Conservation (phyloP, 1,284 basidiomycete species). For the Apiotrichum mycotoxinovorans region DNA sequence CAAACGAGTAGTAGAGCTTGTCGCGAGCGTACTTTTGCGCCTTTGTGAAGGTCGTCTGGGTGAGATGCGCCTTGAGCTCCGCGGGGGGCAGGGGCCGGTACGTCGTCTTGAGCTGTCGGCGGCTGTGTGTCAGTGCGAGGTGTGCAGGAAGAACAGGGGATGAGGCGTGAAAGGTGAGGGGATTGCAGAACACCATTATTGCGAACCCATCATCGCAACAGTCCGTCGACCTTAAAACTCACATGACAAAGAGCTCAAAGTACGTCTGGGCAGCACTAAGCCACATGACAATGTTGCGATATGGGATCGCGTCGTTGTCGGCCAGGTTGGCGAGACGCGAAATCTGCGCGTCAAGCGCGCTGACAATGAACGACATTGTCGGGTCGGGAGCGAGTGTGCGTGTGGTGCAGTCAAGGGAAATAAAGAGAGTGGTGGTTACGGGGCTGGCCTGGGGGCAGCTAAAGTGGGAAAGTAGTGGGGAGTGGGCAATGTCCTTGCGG, state of each 20-base stretch:
- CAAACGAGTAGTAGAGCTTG: constrained; percentile 80
- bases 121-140: constrained; percentile 16
- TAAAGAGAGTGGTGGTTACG: neutral
- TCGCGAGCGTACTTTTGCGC: constrained; percentile 87
- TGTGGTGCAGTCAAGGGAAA: no score
- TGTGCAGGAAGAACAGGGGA: no score
- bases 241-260: constrained; percentile 41
- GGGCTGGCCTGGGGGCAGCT: no score
- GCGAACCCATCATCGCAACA: neutral
- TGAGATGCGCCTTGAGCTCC: constrained; percentile 69
- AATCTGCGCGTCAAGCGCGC: constrained; percentile 28
- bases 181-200: neutral
- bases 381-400: no score
- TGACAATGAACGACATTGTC: constrained; percentile 20
- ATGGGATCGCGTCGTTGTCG: constrained; percentile 38
- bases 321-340: constrained; percentile 26
- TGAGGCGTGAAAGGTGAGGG: no score
- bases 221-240: constrained; percentile 12
- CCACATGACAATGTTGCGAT: constrained; percentile 27
- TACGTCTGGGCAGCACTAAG: constrained; percentile 31
- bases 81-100: constrained; percentile 71
- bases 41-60: constrained; percentile 71
- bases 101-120: constrained; percentile 79
- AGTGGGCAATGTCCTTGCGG: no score
- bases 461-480: no score